Evolutionary conservation across 257 asterid genomes (phyloP), one percentile per base, ranked within the genome.

Genomic region (Thymus mandschuricus): DNA sequence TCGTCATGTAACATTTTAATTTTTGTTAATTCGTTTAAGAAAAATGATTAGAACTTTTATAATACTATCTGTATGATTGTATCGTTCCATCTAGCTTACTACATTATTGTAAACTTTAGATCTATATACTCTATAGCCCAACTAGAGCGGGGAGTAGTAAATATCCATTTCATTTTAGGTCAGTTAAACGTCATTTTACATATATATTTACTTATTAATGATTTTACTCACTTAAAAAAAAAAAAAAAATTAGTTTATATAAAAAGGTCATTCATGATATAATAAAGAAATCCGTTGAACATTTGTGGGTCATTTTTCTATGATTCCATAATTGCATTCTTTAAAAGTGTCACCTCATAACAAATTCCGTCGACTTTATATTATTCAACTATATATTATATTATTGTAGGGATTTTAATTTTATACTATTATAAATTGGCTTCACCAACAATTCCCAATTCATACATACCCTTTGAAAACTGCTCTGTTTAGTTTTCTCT

Each of bases 291-390:
- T 59, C 9, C 27, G 30, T 54, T 54, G 69, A 50, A 60, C 60
- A 21, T 50, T 38, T 57, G 44, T 69, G 21, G 49, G 38, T 44
- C 65, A 0, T 34, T 3, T 76, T 49, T 57, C 59, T 30, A 28
- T 10, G 27, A 63, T 68, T 54, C 64, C 76, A 68, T 60, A 33
- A 60, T 72, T 72, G 72, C 46, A 57, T 57, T 46, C 60, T 31
- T 38, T 38, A 4, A 43, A 60, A 34, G 67, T 10, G 67, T 66
- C 68, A 52, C 61, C 74, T 60, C 75, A 28, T 15, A 30, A 54
- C 64, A 49, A 75, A 38, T 65, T 7, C 62, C 27, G 10, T 68
- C 60, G 28, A 44, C 66, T 62, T 46, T 15, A 56, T 67, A 21
- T 12, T 55, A 12, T 74, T 66, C 45, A 68, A 75, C 21, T 21